A percentile compares a stretch with the other conserved stretches of the same genome.
These are phyloP conservation scores for Mortierella sp. DNA, from an alignment of 371 early-diverging fungal genomes.

Conservation along the genomic window DNA sequence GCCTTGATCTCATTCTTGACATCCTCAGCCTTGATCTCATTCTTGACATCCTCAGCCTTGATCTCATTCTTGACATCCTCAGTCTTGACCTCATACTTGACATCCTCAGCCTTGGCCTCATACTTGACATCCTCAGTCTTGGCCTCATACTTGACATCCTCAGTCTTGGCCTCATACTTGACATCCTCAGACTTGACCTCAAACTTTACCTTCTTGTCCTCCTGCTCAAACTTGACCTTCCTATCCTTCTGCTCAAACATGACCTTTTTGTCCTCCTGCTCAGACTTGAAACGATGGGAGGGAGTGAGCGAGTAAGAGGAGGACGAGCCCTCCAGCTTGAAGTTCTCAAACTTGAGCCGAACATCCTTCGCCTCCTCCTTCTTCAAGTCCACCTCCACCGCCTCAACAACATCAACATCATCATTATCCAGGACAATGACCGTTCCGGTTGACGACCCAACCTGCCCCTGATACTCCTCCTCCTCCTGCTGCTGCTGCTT, in stretches of 20 bases:
- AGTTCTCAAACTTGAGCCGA: slow-evolving; percentile 5
- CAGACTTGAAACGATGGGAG: neutral
- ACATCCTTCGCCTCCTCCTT: slow-evolving; percentile 8
- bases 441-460: neutral
- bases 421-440: neutral
- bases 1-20: no score
- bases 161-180: neutral
- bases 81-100: no score
- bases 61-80: no score
- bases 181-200: neutral
- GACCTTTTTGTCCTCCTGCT: neutral
- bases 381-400: neutral
- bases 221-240: neutral
- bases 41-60: no score
- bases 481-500: neutral
- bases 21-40: no score
- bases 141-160: neutral
- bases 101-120: neutral
- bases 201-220: neutral
- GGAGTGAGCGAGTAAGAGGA: neutral
- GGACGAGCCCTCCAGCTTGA: neutral
- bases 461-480: no score
- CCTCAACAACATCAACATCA: neutral
- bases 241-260: neutral
- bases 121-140: neutral